Evolutionary conservation across 495 filamentous ascomycete genomes (phyloP), one percentile per base, ranked within the genome.

Genomic region (Stereocaulon alpinum): DNA sequence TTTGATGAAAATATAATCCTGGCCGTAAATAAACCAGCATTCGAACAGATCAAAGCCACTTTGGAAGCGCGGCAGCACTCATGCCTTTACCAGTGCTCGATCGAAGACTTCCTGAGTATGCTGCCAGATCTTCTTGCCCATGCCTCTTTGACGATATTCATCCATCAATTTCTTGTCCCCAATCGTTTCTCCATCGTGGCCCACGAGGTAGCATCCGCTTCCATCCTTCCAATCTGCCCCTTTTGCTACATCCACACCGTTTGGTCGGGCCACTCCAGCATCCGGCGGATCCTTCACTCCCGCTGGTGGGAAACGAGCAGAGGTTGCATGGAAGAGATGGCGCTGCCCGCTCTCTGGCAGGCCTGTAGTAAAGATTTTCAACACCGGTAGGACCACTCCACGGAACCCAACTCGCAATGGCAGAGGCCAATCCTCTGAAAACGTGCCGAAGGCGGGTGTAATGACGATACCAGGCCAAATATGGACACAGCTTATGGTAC

Each of bases 301-400:
- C 42, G 37, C 45, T 43, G 77, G 64, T 11, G 78, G 73, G 66
- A 77, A 84, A 27, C 67, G 63, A 9, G 71, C 73, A 55, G 73
- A 78, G 5, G 81, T 84, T 3, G 77, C 72, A 14, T 78, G 57
- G 57, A 74, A 85, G 37, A 82, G 41, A 65, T 83, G 77, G 40
- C 81, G 63, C 66, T 83, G 73, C 0, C 80, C 82, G 43, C 71
- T 71, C 68, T 83, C 81, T 6, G 22, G 20, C 15, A 60, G 49
- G 32, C 68, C 64, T 2, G 62, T 43, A 0, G 72, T 65, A 22
- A 76, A 52, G 2, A 54, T 18, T 27, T 55, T 60, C 4, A 44
- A 18, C 6, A 40, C 6, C 7, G 58, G 58, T 40, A 52, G 34
- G 14, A 60, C 42, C 14, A 43, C 22, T 44, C 49, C 11, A 30